Base-by-base conservation (phyloP, 495 filamentous ascomycete species). In the Bacidia gigantensis region DNA sequence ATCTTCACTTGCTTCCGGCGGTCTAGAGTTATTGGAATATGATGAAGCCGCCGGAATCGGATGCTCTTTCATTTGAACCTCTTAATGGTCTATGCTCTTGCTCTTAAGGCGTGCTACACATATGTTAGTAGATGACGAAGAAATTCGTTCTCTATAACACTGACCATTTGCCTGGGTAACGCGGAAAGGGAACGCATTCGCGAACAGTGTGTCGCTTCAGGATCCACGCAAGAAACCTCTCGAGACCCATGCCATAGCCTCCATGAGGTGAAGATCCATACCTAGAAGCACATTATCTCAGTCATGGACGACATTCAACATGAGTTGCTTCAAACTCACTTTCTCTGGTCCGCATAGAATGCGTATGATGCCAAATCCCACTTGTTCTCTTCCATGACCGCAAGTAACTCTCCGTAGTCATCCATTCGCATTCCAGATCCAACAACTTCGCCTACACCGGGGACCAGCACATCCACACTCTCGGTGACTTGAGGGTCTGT, bases 291-390 rank as follows among this genome's bases (percentile, higher is more conserved):
- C 22, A 18, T 10, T n/a, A 12, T 72, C 58, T 69, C 62, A 39
- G 54, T 58, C 32, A 22, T 46, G 11, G 10, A 46, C 11, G 21
- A 20, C 11, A 52, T 22, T 32, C 21, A 50, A 48, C 35, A 29
- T 55, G 41, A 49, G 46, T n/a, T 26, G 21, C 38, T 18, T 52
- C n/a, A n/a, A n/a, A 84, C 87, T 76, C 69, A 92, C 86, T 94
- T 95, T 62, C 90, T 75, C 79, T 94, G 87, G 69, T 97, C 90
- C 12, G 87, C 94, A 72, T 95, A 97, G 90, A 90, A 97, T 78
- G 92, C 96, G 68, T 97, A 97, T 11, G 84, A 80, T 62, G 79
- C 79, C 25, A 84, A 39, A 78, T 40, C 81, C 79, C 61, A 97
- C 93, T 48, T 80, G 84, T 65, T 92, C 83, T 56, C 84, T 77